Conservation (phyloP, 2,329 filamentous ascomycete species). For the Epichloe gansuensis region DNA sequence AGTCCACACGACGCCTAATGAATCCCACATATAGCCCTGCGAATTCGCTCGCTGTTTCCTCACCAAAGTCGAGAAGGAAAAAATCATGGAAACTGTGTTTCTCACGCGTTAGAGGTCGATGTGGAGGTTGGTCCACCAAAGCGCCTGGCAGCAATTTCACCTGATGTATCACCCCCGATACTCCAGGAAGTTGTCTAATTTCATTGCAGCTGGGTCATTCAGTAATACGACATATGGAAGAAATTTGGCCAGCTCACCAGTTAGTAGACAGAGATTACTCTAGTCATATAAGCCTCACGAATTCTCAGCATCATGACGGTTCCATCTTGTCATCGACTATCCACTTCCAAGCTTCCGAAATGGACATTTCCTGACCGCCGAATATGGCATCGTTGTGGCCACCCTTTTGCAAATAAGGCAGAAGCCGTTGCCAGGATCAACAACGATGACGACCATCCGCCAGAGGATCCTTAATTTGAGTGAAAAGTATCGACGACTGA, state of each 20-base stretch:
- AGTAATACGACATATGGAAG: conserved; percentile 38
- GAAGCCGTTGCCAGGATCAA: conserved; percentile 45
- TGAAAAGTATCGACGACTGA: conserved; percentile 51
- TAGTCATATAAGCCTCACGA: conserved; percentile 11
- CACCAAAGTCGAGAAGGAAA: background rate
- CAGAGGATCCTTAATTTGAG: conserved; percentile 42
- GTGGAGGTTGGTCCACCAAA: background rate
- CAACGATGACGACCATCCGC: conserved; percentile 33
- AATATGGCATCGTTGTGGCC: conserved; percentile 56
- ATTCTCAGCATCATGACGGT: conserved; percentile 19
- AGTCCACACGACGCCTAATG: background rate
- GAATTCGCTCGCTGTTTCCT: background rate
- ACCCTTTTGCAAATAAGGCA: conserved; percentile 64
- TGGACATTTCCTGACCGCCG: conserved; percentile 64
- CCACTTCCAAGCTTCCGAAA: conserved; percentile 37
- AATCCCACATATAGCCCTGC: background rate
- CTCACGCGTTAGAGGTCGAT: background rate
- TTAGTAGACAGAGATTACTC: conserved; percentile 50
- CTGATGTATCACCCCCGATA: conserved; percentile 7
- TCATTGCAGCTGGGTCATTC: conserved; percentile 35
- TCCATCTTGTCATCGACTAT: background rate
- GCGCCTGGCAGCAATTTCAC: conserved; percentile 4
- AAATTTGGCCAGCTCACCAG: conserved; percentile 33
- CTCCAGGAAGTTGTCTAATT: conserved; percentile 31
- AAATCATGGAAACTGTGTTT: background rate